Evolutionary conservation across 257 asterid species (phyloP).

Genomic region (Gynochthodes officinalis): DNA sequence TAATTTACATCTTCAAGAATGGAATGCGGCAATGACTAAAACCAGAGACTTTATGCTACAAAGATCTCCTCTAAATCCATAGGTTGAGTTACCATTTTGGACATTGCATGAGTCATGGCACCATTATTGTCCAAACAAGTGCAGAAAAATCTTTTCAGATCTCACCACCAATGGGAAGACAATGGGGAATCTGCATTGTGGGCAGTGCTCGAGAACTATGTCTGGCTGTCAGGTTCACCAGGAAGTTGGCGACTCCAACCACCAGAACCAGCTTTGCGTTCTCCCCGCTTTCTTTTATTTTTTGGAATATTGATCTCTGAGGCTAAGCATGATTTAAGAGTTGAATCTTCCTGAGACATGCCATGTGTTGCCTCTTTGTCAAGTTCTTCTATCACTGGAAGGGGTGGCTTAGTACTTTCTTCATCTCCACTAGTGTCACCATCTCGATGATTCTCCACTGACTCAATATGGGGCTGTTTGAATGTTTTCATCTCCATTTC

Average conservation of each 20-base stretch:
- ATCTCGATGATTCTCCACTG: slow-evolving; percentile 38
- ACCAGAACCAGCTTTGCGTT: slow-evolving; percentile 68
- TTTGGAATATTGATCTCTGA: slow-evolving; percentile 57
- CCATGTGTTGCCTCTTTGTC: slow-evolving; percentile 21
- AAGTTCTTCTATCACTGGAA: slow-evolving; percentile 32
- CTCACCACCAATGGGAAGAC: neutral
- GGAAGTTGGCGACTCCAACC: slow-evolving; percentile 67
- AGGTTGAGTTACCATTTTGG: neutral
- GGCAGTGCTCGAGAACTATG: neutral
- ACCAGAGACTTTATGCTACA: neutral
- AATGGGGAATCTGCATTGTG: neutral
- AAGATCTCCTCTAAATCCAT: neutral
- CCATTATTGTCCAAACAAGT: neutral
- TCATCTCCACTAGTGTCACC: slow-evolving; percentile 52
- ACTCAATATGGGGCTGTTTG: slow-evolving; percentile 27
- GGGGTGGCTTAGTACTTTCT: slow-evolving; percentile 38
- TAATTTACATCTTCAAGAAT: neutral
- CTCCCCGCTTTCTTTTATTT: slow-evolving; percentile 83
- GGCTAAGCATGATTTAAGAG: slow-evolving; percentile 42
- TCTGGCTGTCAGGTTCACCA: slow-evolving; percentile 51
- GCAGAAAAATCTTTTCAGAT: neutral
- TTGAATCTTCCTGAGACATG: slow-evolving; percentile 31
- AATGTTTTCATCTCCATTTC: slow-evolving; percentile 44
- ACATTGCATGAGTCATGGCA: neutral
- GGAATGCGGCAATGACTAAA: neutral